Evolutionary conservation across 202 grass and related monocot genomes (phyloP).

Genomic region (Bolboschoenoplectus hybrid): DNA sequence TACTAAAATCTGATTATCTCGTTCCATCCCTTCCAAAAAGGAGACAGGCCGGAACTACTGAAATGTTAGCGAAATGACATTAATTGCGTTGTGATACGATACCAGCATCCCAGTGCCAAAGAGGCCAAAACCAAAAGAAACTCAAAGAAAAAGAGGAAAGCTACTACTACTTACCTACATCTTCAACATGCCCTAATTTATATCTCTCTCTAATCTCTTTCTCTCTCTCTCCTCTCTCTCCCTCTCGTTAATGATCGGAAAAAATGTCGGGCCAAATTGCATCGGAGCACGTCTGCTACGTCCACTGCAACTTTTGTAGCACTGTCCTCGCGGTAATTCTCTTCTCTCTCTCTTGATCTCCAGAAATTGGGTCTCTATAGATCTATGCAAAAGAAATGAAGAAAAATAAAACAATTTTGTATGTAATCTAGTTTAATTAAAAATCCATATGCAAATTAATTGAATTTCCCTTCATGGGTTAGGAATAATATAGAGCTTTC

Average conservation of each 20-base stretch:
- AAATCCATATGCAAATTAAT: background rate
- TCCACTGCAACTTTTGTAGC: constrained; percentile 96
- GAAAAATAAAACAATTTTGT: background rate
- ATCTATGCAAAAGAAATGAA: background rate
- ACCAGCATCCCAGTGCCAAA: background rate
- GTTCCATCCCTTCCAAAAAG: constrained; percentile 3
- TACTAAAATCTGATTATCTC: background rate
- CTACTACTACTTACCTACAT: constrained; percentile 14
- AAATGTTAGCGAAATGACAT: background rate
- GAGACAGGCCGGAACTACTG: background rate
- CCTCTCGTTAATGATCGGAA: constrained; percentile 34
- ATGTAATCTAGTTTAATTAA: background rate
- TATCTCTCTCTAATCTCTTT: constrained; percentile 4
- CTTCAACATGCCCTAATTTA: constrained; percentile 48
- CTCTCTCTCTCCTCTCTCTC: constrained; percentile 35
- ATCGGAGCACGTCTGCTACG: constrained; percentile 79
- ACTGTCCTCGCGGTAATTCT: constrained; percentile 76
- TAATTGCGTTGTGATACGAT: background rate
- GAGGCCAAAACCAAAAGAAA: constrained; percentile 1
- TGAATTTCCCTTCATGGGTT: background rate
- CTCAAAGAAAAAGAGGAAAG: constrained; percentile 24
- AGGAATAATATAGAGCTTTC: background rate
- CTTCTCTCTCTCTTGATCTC: background rate
- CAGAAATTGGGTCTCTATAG: background rate
- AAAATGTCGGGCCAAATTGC: constrained; percentile 58